Evolutionary conservation across 164 flowering plant species (phyloP), one percentile per base, ranked within the genome.

Genomic region (Magnolia changhungtana): DNA sequence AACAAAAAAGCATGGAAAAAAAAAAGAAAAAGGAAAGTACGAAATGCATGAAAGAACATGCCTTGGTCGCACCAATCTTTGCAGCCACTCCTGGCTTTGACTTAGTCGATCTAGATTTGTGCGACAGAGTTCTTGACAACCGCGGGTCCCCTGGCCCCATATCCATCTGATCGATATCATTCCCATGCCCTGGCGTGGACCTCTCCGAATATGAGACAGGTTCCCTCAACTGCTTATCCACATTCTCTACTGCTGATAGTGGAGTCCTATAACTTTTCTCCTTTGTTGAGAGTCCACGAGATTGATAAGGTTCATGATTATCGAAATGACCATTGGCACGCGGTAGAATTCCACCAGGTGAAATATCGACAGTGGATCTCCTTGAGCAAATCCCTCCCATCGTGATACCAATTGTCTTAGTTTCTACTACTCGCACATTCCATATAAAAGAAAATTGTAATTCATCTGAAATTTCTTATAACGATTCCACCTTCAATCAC

Each of bases 371-470:
- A 69, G 92, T 82, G 69, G 95, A 78, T 74, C 93, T 85, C 85
- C 85, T 90, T 76, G 96, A 90, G 83, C 98, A 93, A 80, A 93
- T 71, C 78, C 98, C 95, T 68, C 98, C 98, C 98, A 93, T 93
- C 51, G 55, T 75, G 69, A 20, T 16, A 49, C 74, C 23, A 59
- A 73, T 21, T 72, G 14, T n/a, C 65, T 23, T 10, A n/a, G 23
- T 23, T 19, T 8, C 27, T 58, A 1, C 66, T 23, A 11, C 20
- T 73, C 37, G 58, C 29, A n/a, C 61, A 50, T 59, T 59, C 10
- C 63, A 14, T 45, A 49, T 18, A 69, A 45, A 45, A 19, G 67
- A 19, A 64, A 73, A 73, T 52, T 18, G 61, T 18, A 13, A 37
- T 37, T 37, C 6, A 3, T 21, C 52, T 58, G 45, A 31, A 13